Percentiles rank a stretch among this genome's conserved stretches.
Conservation (phyloP, 805 yeast species). For the Tetrapisispora phaffii region DNA sequence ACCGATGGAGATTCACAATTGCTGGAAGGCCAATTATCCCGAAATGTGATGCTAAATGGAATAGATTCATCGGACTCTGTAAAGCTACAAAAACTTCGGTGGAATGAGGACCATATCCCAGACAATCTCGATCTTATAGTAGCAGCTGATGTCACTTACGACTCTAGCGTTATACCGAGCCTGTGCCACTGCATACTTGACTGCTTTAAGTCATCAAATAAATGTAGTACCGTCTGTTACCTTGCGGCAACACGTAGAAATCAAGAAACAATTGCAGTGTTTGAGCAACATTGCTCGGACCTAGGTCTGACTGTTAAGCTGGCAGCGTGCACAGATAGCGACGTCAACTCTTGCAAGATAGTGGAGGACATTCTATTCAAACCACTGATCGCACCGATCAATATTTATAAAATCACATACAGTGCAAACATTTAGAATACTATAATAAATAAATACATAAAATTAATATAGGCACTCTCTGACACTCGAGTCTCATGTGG, state of each 20-base stretch:
- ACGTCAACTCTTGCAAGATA: neutral
- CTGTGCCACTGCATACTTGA: conserved; percentile 40
- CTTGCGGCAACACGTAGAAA: conserved; percentile 76
- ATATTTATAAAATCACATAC: conserved; percentile 14
- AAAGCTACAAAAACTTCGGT: conserved; percentile 43
- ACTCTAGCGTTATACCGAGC: conserved; percentile 45
- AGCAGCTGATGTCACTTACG: conserved; percentile 89
- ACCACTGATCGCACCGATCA: conserved; percentile 18
- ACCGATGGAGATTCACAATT: conserved; percentile 28
- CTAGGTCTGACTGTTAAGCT: conserved; percentile 15
- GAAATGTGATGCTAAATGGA: conserved; percentile 40
- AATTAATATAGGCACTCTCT: conserved; percentile 25
- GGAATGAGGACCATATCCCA: conserved; percentile 42
- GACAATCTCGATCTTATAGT: conserved; percentile 41
- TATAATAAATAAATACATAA: neutral
- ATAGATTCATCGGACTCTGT: conserved; percentile 12
- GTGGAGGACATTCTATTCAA: conserved; percentile 6
- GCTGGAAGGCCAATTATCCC: conserved; percentile 15
- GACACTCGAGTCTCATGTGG: conserved; percentile 29
- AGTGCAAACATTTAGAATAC: neutral
- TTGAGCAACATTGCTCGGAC: conserved; percentile 31
- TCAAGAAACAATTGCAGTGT: conserved; percentile 36
- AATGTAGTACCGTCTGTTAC: conserved; percentile 13
- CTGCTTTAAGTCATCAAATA: conserved; percentile 8
- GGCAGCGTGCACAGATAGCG: conserved; percentile 15